These are phyloP conservation scores for Entomortierella lignicola DNA, from an alignment of 192 early-diverging fungal genomes.

Conservation along the genomic window DNA sequence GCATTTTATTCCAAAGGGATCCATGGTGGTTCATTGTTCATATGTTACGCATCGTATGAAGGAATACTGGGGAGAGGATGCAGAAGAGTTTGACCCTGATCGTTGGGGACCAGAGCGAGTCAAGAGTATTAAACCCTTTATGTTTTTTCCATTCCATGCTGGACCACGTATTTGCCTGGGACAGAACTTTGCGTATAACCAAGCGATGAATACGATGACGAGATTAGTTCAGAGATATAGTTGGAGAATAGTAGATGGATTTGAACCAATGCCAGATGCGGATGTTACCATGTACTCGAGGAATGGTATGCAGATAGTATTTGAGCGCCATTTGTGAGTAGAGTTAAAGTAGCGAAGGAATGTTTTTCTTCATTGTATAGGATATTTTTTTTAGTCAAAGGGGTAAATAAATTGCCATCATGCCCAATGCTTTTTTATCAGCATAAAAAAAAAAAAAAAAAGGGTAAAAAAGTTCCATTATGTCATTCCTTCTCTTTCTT, in stretches of 20 bases:
- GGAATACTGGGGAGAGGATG: slow-evolving; percentile 59
- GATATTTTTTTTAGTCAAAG: too few species aligned
- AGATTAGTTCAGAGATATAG: slow-evolving; percentile 28
- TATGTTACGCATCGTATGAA: slow-evolving; percentile 53
- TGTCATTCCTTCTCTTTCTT: too few species aligned
- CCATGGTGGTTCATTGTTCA: slow-evolving; percentile 47
- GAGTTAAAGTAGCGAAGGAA: too few species aligned
- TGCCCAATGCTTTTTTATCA: too few species aligned
- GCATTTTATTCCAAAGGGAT: slow-evolving; percentile 55
- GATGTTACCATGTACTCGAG: slow-evolving; percentile 47
- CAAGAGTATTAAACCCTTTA: slow-evolving; percentile 49
- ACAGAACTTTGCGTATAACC: slow-evolving; percentile 54
- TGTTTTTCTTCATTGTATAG: too few species aligned
- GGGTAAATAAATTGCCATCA: too few species aligned
- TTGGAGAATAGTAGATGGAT: slow-evolving; percentile 38
- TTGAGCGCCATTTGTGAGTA: slow-evolving; percentile 23
- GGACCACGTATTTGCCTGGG: slow-evolving; percentile 53
- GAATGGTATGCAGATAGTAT: slow-evolving; percentile 40
- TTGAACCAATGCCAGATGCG: slow-evolving; percentile 39
- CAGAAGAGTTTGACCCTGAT: slow-evolving; percentile 60
- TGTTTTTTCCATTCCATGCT: slow-evolving; percentile 62
- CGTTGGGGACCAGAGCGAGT: slow-evolving; percentile 58
- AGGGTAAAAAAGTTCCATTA: too few species aligned
- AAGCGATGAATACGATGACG: slow-evolving; percentile 50
- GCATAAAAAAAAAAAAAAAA: too few species aligned